Percentiles rank a stretch among this genome's conserved stretches.
These are phyloP conservation scores for Xylaria grammica DNA, from an alignment of 495 filamentous ascomycete genomes.

Conservation along the genomic window DNA sequence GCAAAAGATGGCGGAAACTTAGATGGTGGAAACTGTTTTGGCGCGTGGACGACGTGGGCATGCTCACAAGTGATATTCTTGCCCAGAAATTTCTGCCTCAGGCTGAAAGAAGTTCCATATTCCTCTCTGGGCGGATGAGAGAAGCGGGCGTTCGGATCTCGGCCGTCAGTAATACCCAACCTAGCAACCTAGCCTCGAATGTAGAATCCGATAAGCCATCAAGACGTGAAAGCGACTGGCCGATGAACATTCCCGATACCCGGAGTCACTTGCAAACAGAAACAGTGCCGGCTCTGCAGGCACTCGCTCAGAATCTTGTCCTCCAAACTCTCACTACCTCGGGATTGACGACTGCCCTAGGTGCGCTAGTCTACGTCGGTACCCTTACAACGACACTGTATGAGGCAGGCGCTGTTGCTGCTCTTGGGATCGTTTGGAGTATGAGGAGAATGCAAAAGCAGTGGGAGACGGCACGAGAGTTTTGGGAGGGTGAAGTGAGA, in stretches of 20 bases:
- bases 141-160: constrained; percentile 55
- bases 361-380: constrained; percentile 71
- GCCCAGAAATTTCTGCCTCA: constrained; percentile 71
- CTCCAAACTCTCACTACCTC: constrained; percentile 74
- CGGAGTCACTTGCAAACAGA: constrained; percentile 63
- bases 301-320: constrained; percentile 77
- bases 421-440: constrained; percentile 75
- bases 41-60: constrained; percentile 87
- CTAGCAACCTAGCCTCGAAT: constrained; percentile 5
- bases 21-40: constrained; percentile 96
- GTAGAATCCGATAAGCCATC: neutral
- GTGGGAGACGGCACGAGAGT: constrained; percentile 73
- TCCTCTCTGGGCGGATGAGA: constrained; percentile 77
- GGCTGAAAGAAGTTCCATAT: constrained; percentile 77
- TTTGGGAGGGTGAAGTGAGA: constrained; percentile 77
- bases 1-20: constrained; percentile 72
- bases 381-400: constrained; percentile 60
- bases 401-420: constrained; percentile 79
- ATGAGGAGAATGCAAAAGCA: constrained; percentile 73
- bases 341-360: constrained; percentile 65
- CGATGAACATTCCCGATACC: constrained; percentile 59
- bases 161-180: constrained; percentile 5
- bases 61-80: constrained; percentile 79
- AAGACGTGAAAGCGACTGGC: constrained; percentile 38
- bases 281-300: constrained; percentile 77